Conservation (phyloP, 208 protist genomes). For the Wallacemonas sp. region DNA sequence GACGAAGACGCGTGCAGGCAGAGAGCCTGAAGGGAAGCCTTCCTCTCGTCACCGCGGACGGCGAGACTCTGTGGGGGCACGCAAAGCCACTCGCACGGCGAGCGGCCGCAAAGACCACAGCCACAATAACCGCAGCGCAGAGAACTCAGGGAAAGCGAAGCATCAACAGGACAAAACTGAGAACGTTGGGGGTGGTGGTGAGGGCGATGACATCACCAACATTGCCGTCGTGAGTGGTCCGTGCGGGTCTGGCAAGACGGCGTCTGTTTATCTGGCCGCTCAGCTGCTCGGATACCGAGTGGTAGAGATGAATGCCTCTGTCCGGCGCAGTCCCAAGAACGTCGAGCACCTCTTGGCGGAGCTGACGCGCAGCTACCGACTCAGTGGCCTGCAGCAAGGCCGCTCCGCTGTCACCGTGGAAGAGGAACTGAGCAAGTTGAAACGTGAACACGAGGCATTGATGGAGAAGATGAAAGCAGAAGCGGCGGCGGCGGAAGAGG, state of each 20-base stretch:
- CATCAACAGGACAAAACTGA: background rate
- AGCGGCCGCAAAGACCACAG: too few species aligned
- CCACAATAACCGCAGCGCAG: too few species aligned
- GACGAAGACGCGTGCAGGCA: too few species aligned
- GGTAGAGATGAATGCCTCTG: slow-evolving; percentile 82
- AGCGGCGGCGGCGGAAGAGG: slow-evolving; percentile 19
- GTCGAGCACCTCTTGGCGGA: slow-evolving; percentile 79
- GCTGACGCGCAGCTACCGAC: slow-evolving; percentile 71
- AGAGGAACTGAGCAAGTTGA: slow-evolving; percentile 66
- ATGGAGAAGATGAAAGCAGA: slow-evolving; percentile 25
- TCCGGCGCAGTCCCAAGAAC: slow-evolving; percentile 63
- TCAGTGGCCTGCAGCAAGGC: slow-evolving; percentile 36
- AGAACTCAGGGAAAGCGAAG: background rate
- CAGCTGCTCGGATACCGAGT: slow-evolving; percentile 73
- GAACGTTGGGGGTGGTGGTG: slow-evolving; percentile 3
- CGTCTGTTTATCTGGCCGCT: slow-evolving; percentile 78
- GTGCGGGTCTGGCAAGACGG: slow-evolving; percentile 74
- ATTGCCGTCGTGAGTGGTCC: slow-evolving; percentile 77
- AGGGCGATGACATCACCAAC: slow-evolving; percentile 59
- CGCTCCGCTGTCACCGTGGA: slow-evolving; percentile 46
- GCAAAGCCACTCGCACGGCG: too few species aligned
- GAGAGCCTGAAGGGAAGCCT: too few species aligned
- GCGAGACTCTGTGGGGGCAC: too few species aligned
- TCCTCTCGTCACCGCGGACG: too few species aligned
- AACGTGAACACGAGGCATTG: slow-evolving; percentile 50